Evolutionary conservation across 768 basidiomycete genomes (phyloP).

Genomic region (Strobilomyces echinocephalus): DNA sequence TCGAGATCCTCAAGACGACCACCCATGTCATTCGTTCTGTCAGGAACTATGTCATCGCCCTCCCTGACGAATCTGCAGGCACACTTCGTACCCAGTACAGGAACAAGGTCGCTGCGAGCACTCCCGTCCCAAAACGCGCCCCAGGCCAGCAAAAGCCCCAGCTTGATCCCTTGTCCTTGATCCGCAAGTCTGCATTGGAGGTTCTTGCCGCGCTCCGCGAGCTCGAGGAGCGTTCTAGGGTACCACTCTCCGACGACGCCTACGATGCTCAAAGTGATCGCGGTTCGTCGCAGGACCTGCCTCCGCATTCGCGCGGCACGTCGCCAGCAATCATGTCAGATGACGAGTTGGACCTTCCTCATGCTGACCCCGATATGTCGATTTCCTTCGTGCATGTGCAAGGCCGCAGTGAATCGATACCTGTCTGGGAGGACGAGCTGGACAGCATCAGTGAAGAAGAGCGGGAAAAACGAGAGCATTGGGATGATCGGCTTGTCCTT

Average conservation of each 20-base stretch:
- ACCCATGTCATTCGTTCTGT: slow-evolving; percentile 78
- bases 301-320: slow-evolving; percentile 36
- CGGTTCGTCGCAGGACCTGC: slow-evolving; percentile 38
- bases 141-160: slow-evolving; percentile 32
- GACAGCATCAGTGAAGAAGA: slow-evolving; percentile 46
- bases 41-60: slow-evolving; percentile 75
- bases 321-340: slow-evolving; percentile 44
- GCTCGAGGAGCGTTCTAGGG: slow-evolving; percentile 72
- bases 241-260: slow-evolving; percentile 76
- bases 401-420: slow-evolving; percentile 58
- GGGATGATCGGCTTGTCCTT: slow-evolving; percentile 79
- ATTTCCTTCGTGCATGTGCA: slow-evolving; percentile 69
- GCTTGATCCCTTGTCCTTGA: slow-evolving; percentile 59
- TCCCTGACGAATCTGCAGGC: slow-evolving; percentile 69
- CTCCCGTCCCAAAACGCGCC: slow-evolving; percentile 33
- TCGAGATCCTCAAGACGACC: slow-evolving; percentile 70
- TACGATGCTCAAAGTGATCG: slow-evolving; percentile 78
- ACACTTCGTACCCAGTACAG: slow-evolving; percentile 56
- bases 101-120: slow-evolving; percentile 39
- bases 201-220: slow-evolving; percentile 75
- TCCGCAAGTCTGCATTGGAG: slow-evolving; percentile 77
- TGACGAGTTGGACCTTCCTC: slow-evolving; percentile 28
- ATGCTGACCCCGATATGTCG: slow-evolving; percentile 53
- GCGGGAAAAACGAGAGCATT: slow-evolving; percentile 58
- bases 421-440: slow-evolving; percentile 79